These are phyloP conservation scores for Ricinus communis DNA, from an alignment of 345 rosid species.

Conservation along the genomic window DNA sequence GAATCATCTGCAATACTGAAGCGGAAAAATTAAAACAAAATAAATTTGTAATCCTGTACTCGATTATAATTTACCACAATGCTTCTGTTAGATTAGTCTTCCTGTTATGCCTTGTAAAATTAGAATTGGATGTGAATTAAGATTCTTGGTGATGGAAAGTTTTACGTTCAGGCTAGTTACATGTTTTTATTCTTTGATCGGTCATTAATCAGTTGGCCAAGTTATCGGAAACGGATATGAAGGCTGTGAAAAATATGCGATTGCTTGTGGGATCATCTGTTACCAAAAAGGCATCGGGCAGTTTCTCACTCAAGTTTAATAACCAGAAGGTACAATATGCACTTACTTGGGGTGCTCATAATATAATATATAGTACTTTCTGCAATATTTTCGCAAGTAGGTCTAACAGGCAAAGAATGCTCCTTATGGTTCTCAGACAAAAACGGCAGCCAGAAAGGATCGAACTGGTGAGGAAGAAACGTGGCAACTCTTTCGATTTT, in stretches of 20 bases:
- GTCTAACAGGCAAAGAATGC: constrained; percentile 17
- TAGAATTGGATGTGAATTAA: neutral
- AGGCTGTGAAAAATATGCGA: constrained; percentile 69
- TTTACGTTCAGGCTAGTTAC: neutral
- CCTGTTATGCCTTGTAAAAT: neutral
- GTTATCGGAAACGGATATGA: constrained; percentile 70
- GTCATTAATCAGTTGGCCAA: constrained; percentile 64
- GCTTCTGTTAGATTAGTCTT: neutral
- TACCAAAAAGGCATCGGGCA: constrained; percentile 41
- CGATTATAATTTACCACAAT: neutral
- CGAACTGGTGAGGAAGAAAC: constrained; percentile 85
- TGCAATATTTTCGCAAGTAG: constrained; percentile 6
- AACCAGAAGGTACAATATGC: constrained; percentile 76
- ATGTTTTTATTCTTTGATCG: neutral
- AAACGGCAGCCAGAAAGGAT: constrained; percentile 79
- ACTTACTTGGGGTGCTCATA: neutral
- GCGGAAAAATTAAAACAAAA: neutral
- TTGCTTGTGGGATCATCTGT: constrained; percentile 64
- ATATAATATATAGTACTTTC: constrained; percentile 1
- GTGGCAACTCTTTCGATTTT: constrained; percentile 88
- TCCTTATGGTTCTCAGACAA: constrained; percentile 50
- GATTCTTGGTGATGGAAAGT: neutral
- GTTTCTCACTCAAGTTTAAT: constrained; percentile 86
- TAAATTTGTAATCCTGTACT: no score
- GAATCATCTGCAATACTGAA: neutral